Conservation (phyloP, 345 rosid genomes). For the Gossypioides kirkii region DNA sequence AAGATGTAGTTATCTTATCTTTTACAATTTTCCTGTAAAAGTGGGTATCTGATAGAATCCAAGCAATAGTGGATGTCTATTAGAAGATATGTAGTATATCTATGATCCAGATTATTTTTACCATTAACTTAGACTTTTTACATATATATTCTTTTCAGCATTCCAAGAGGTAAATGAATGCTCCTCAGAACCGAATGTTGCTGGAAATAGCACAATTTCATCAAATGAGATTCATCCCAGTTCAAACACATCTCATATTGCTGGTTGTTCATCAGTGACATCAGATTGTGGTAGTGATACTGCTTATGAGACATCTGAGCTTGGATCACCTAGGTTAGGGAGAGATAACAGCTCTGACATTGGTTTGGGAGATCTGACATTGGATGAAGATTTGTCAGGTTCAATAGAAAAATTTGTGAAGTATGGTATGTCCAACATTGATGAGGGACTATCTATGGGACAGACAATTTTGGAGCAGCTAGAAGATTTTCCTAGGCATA, state of each 20-base stretch:
- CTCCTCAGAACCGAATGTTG: constrained; percentile 42
- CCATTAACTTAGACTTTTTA: constrained; percentile 9
- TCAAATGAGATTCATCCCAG: constrained; percentile 41
- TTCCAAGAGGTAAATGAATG: constrained; percentile 69
- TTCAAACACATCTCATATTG: constrained; percentile 44
- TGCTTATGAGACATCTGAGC: constrained; percentile 85
- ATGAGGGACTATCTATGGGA: constrained; percentile 92
- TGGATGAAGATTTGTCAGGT: constrained; percentile 74
- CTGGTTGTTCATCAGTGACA: constrained; percentile 65
- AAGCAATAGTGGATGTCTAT: background rate
- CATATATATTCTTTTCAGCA: constrained; percentile 47
- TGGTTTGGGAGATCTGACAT: constrained; percentile 58
- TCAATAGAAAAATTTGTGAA: constrained; percentile 83
- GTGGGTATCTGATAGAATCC: background rate
- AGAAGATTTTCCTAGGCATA: constrained; percentile 76
- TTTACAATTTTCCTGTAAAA: background rate
- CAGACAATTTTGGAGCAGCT: constrained; percentile 90
- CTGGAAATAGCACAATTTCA: constrained; percentile 35
- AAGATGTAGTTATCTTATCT: background rate
- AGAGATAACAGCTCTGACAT: constrained; percentile 63
- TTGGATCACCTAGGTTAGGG: constrained; percentile 73
- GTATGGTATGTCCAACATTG: constrained; percentile 88
- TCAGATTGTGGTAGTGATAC: constrained; percentile 97
- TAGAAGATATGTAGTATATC: background rate
- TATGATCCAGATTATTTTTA: background rate